Evolutionary conservation across 1,284 basidiomycete genomes (phyloP).

Genomic region (Austroboletus niveus): DNA sequence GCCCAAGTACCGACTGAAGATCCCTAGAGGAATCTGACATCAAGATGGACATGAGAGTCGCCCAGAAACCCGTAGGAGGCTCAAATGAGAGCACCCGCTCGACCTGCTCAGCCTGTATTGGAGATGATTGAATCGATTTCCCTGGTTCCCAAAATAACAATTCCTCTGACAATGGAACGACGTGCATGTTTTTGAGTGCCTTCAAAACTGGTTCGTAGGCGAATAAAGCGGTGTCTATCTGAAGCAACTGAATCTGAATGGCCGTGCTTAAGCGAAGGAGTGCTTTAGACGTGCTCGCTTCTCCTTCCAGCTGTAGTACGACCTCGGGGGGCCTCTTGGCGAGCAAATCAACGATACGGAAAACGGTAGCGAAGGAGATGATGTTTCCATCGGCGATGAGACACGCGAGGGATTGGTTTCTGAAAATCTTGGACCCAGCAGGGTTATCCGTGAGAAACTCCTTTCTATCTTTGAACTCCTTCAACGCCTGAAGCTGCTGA

Average conservation of each 20-base stretch:
- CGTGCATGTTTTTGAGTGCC: constrained; percentile 45
- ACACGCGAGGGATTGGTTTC: constrained; percentile 53
- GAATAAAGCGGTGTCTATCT: constrained; percentile 61
- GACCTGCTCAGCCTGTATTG: constrained; percentile 22
- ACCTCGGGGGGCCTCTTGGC: constrained; percentile 46
- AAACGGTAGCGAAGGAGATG: constrained; percentile 51
- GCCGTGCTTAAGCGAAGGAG: constrained; percentile 39
- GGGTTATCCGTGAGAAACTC: constrained; percentile 41
- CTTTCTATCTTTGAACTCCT: constrained; percentile 31
- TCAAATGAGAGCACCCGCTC: constrained; percentile 15
- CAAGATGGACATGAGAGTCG: neutral
- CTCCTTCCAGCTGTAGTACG: constrained; percentile 33
- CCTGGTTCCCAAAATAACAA: constrained; percentile 50
- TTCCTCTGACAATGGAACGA: constrained; percentile 48
- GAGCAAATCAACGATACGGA: constrained; percentile 53
- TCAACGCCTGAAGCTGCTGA: constrained; percentile 36
- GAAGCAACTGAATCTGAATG: constrained; percentile 44
- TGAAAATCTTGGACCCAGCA: constrained; percentile 38
- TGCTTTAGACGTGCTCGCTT: constrained; percentile 36
- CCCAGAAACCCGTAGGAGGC: constrained; percentile 41
- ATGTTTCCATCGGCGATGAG: constrained; percentile 48
- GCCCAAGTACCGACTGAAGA: constrained; percentile 27
- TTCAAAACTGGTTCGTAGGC: constrained; percentile 59
- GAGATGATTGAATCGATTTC: constrained; percentile 7
- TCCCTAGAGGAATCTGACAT: constrained; percentile 24